Percentiles rank a stretch among this genome's conserved stretches.
Evolutionary conservation across 2,329 filamentous ascomycete genomes (phyloP).

Genomic region (Phyllosticta citribraziliensis): DNA sequence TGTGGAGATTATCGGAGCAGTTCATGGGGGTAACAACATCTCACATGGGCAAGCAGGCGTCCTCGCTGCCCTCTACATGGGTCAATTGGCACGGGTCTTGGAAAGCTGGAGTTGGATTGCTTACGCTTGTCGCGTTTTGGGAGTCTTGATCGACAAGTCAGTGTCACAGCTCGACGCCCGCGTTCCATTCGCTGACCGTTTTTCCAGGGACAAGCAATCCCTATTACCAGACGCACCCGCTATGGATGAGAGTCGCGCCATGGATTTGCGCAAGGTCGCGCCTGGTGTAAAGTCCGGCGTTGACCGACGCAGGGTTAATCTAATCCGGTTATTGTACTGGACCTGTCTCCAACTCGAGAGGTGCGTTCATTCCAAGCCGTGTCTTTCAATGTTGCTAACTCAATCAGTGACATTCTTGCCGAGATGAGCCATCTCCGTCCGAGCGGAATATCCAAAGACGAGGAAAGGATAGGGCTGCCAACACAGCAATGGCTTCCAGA

Average conservation of each 20-base stretch:
- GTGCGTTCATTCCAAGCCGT: slow-evolving; percentile 18
- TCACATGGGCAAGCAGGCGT: slow-evolving; percentile 78
- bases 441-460: slow-evolving; percentile 49
- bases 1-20: slow-evolving; percentile 74
- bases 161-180: slow-evolving; percentile 9
- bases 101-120: slow-evolving; percentile 70
- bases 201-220: slow-evolving; percentile 5
- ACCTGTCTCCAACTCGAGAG: slow-evolving; percentile 88
- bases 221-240: background rate
- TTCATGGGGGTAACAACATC: slow-evolving; percentile 68
- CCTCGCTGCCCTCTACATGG: slow-evolving; percentile 78
- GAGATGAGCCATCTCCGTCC: slow-evolving; percentile 59
- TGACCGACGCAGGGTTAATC: slow-evolving; percentile 19
- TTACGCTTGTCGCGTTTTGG: slow-evolving; percentile 49
- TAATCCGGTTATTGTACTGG: slow-evolving; percentile 66
- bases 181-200: background rate
- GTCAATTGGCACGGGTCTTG: slow-evolving; percentile 75
- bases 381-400: slow-evolving; percentile 23
- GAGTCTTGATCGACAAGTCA: slow-evolving; percentile 66
- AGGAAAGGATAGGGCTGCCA: slow-evolving; percentile 56
- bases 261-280: slow-evolving; percentile 6
- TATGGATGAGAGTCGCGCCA: background rate
- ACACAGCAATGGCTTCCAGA: slow-evolving; percentile 39
- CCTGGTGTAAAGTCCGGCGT: slow-evolving; percentile 2
- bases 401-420: slow-evolving; percentile 70